Conservation (phyloP, 352 stramenopile genomes). For the Pilasporangium apinafurcum region DNA sequence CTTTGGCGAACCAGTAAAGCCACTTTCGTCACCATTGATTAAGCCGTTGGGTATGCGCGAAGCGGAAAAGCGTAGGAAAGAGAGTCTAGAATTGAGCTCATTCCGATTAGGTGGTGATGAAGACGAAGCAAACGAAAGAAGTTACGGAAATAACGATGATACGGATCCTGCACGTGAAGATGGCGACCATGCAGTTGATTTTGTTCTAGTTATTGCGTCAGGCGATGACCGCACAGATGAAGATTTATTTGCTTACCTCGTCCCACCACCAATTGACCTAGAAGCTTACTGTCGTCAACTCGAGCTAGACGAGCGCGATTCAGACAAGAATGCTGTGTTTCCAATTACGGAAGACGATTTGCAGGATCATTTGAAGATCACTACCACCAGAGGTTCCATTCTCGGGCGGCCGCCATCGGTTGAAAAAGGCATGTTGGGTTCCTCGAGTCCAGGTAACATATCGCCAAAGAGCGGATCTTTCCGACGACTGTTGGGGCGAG, state of each 20-base stretch:
- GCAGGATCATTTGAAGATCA: background rate
- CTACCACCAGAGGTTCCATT: background rate
- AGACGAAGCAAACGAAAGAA: background rate
- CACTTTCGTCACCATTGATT: conserved; percentile 32
- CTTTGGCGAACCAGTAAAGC: conserved; percentile 54
- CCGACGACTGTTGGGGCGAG: conserved; percentile 31
- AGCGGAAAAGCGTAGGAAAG: background rate
- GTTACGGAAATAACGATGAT: conserved; percentile 5
- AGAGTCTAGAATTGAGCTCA: conserved; percentile 1
- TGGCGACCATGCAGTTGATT: conserved; percentile 42
- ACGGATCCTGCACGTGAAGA: background rate
- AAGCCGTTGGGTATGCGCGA: conserved; percentile 21
- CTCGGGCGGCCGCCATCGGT: conserved; percentile 1
- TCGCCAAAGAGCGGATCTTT: conserved; percentile 44
- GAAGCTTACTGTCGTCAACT: conserved; percentile 73
- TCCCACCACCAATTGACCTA: conserved; percentile 75
- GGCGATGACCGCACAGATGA: conserved; percentile 80
- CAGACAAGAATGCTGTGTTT: conserved; percentile 8
- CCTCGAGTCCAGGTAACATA: conserved; percentile 13
- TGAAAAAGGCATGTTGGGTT: conserved; percentile 15
- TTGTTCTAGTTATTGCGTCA: conserved; percentile 79
- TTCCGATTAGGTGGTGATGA: conserved; percentile 2
- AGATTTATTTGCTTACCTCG: conserved; percentile 73
- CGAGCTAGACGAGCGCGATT: conserved; percentile 46
- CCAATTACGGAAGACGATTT: background rate